Conservation (phyloP, 768 basidiomycete species). For the Tylopilus sp. region DNA sequence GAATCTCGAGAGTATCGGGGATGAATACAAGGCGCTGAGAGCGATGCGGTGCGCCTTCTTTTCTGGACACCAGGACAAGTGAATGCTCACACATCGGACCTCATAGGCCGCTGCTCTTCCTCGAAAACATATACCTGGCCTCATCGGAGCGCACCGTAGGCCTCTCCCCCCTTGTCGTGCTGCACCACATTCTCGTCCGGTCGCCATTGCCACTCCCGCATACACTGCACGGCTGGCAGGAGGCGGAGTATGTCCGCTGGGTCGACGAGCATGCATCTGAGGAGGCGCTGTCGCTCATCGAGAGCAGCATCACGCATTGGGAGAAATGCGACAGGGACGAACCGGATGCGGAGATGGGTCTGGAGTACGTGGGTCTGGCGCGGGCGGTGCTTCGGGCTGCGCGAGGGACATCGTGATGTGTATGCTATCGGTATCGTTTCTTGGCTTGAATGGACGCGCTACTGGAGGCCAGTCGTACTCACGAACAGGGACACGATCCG, state of each 20-base stretch:
- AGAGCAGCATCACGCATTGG: slow-evolving; percentile 75
- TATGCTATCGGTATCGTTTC: neutral
- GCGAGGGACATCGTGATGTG: slow-evolving; percentile 4
- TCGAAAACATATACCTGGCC: slow-evolving; percentile 71
- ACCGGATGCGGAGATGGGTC: slow-evolving; percentile 41
- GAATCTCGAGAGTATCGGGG: slow-evolving; percentile 72
- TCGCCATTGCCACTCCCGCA: slow-evolving; percentile 87
- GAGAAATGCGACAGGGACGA: slow-evolving; percentile 66
- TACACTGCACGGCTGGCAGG: slow-evolving; percentile 88
- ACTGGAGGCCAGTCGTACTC: neutral
- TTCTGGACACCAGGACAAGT: no score
- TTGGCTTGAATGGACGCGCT: neutral
- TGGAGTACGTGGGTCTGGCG: slow-evolving; percentile 66
- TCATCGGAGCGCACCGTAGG: slow-evolving; percentile 65
- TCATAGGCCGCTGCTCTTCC: slow-evolving; percentile 82
- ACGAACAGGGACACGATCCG: no score
- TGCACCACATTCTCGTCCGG: slow-evolving; percentile 90
- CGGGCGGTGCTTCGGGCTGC: slow-evolving; percentile 58
- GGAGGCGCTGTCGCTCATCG: slow-evolving; percentile 79
- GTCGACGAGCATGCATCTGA: slow-evolving; percentile 83
- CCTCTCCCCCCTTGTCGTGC: slow-evolving; percentile 81
- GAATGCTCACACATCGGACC: neutral
- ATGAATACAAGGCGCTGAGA: slow-evolving; percentile 82
- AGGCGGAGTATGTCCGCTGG: slow-evolving; percentile 96
- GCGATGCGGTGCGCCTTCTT: slow-evolving; percentile 65